These are phyloP conservation scores for Flaveria trinervia DNA, from an alignment of 129 eudicot genomes.

Conservation along the genomic window DNA sequence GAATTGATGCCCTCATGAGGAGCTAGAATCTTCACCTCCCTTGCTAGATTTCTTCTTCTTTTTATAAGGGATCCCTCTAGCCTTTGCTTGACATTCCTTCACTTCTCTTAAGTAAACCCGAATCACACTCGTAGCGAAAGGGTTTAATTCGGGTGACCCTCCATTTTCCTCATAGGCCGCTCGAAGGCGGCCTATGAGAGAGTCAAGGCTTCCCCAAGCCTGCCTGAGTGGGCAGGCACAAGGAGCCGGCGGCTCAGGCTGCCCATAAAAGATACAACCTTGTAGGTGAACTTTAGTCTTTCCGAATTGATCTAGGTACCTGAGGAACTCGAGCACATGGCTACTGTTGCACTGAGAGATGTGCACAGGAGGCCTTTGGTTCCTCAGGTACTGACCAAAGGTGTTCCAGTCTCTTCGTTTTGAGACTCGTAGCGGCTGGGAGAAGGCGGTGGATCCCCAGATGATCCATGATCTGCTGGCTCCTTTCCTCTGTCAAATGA, in stretches of 20 bases:
- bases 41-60: conserved; percentile 50
- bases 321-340: conserved; percentile 62
- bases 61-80: conserved; percentile 71
- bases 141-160: conserved; percentile 61
- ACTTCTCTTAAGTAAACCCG: conserved; percentile 61
- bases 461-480: conserved; percentile 38
- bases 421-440: conserved; percentile 77
- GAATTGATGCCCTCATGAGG: conserved; percentile 34
- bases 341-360: conserved; percentile 55
- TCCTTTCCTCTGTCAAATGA: conserved; percentile 47
- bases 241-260: conserved; percentile 74
- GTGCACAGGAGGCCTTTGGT: conserved; percentile 54
- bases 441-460: conserved; percentile 32
- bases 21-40: conserved; percentile 31
- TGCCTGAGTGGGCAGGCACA: conserved; percentile 64
- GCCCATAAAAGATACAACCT: conserved; percentile 66
- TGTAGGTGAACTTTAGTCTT: conserved; percentile 65
- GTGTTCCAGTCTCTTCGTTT: conserved; percentile 72
- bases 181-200: conserved; percentile 67
- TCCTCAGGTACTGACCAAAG: conserved; percentile 59
- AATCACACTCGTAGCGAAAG: conserved; percentile 56
- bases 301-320: conserved; percentile 69
- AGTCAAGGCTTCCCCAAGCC: conserved; percentile 82
- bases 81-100: conserved; percentile 67
- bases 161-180: conserved; percentile 82